phyloP scores from a whole-genome alignment of 2,329 filamentous ascomycete species.

The Fusarium sp. region DNA sequence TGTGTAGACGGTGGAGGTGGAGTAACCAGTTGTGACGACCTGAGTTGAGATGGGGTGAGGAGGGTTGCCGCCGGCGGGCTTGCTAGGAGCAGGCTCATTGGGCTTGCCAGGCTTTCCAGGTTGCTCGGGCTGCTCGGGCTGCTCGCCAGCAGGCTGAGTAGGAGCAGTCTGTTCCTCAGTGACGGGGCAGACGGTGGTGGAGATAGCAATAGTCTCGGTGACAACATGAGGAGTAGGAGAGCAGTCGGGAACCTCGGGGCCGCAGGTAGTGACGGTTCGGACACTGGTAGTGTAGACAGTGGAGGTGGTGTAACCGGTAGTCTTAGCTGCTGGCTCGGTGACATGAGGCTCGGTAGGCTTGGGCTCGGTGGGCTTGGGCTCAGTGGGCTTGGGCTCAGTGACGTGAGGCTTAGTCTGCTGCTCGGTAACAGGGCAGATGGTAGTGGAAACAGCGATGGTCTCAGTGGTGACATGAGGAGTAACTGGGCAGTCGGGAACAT shows the following conservation, averaged over 20 bases:
- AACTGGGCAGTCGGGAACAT: conserved; percentile 12
- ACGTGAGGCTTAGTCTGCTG: conserved; percentile 14
- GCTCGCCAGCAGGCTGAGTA: not conserved
- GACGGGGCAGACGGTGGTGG: conserved; percentile 31
- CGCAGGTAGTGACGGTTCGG: conserved; percentile 35
- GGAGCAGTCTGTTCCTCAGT: conserved; percentile 8
- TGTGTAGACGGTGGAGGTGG: conserved; percentile 29
- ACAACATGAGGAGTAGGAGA: conserved; percentile 9
- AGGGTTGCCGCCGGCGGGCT: not conserved
- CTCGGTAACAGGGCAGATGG: conserved; percentile 32
- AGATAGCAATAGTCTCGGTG: conserved; percentile 29
- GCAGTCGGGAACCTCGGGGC: conserved; percentile 4
- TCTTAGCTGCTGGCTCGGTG: conserved; percentile 15
- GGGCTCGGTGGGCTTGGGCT: conserved; percentile 11
- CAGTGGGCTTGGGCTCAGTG: not conserved
- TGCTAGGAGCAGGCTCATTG: not conserved
- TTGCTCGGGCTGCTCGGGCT: not conserved
- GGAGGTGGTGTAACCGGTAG: conserved; percentile 22
- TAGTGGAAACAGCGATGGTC: conserved; percentile 28
- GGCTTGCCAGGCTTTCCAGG: not conserved
- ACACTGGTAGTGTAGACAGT: conserved; percentile 36
- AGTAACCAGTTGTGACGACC: conserved; percentile 27
- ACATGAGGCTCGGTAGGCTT: conserved; percentile 2
- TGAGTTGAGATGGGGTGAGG: conserved; percentile 7
- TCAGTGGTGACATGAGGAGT: conserved; percentile 31